Conservation (phyloP, 148 eudicot species). For the Amaranthus cruentus region DNA sequence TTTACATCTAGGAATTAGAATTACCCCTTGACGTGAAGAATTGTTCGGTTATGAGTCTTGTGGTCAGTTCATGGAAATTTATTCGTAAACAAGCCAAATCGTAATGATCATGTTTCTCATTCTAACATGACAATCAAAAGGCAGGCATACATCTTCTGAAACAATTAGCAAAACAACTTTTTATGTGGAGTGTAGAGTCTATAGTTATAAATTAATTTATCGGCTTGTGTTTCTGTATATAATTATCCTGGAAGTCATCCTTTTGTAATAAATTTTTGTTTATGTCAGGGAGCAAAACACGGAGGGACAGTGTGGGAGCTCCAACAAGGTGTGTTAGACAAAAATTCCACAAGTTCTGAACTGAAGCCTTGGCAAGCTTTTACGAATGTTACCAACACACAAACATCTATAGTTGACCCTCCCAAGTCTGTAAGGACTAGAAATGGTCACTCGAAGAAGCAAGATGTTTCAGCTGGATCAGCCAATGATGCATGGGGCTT, state of each 20-base stretch:
- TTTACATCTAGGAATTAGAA: no score
- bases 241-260: background rate
- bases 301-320: slow-evolving; percentile 48
- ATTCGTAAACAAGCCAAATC: no score
- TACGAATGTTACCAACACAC: slow-evolving; percentile 42
- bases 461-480: slow-evolving; percentile 31
- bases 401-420: slow-evolving; percentile 21
- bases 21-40: no score
- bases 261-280: background rate
- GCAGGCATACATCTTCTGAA: background rate
- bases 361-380: slow-evolving; percentile 81
- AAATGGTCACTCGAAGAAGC: slow-evolving; percentile 50
- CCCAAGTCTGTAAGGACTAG: slow-evolving; percentile 77
- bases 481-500: slow-evolving; percentile 61
- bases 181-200: background rate
- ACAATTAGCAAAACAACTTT: background rate
- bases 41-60: no score
- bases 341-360: slow-evolving; percentile 41
- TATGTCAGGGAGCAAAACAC: slow-evolving; percentile 34
- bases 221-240: background rate
- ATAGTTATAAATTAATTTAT: background rate
- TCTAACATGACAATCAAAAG: background rate
- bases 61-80: no score
- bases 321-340: background rate
- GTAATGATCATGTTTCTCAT: no score